Evolutionary conservation across 1,284 basidiomycete species (phyloP).

Genomic region (Kwoniella shivajii): DNA sequence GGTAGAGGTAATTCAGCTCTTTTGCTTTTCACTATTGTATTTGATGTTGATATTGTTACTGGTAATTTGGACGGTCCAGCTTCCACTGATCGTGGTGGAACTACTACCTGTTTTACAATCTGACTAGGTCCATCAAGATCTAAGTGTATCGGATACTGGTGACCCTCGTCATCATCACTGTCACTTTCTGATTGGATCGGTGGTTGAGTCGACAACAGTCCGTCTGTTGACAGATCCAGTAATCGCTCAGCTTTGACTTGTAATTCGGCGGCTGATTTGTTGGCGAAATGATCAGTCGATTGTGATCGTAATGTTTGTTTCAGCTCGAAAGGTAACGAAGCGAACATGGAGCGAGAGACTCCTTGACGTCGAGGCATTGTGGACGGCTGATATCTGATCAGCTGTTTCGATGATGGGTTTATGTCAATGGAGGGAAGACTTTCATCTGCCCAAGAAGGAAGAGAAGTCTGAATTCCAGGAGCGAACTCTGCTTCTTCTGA

Average conservation of each 20-base stretch:
- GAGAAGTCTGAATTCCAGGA: neutral
- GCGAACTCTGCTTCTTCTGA: neutral
- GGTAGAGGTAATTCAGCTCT: neutral
- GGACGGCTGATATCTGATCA: too few species aligned
- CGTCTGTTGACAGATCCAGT: neutral
- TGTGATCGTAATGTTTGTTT: conserved; percentile 37
- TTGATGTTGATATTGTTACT: neutral
- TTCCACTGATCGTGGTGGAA: neutral
- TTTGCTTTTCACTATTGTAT: neutral
- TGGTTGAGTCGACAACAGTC: conserved; percentile 19
- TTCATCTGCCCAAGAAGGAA: neutral
- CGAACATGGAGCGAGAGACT: conserved; percentile 37
- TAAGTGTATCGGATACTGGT: neutral
- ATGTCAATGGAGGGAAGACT: neutral
- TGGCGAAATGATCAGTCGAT: neutral
- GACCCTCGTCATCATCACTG: conserved; percentile 7
- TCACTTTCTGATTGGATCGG: conserved; percentile 13
- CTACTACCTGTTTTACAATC: neutral
- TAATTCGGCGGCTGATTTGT: neutral
- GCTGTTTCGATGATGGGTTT: too few species aligned
- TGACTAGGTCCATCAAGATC: neutral
- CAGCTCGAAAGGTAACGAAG: conserved; percentile 42
- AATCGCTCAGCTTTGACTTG: conserved; percentile 6
- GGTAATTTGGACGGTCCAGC: neutral
- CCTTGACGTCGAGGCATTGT: conserved; percentile 11